These are phyloP conservation scores for Pelargonium australe DNA, from an alignment of 441 rosid species.

Conservation along the genomic window DNA sequence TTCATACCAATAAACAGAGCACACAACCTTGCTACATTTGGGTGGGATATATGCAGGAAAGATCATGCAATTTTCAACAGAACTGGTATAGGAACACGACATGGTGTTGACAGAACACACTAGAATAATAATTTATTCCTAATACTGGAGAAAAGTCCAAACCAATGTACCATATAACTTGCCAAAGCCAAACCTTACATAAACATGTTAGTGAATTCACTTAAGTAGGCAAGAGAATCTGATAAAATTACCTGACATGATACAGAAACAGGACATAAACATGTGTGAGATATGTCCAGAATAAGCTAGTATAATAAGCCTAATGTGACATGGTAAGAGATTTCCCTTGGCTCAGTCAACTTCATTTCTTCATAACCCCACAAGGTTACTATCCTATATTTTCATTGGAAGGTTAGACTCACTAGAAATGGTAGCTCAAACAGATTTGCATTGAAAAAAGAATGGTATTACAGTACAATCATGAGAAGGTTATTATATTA, in stretches of 20 bases:
- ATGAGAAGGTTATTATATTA: conserved; percentile 7
- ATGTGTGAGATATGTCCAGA: not conserved
- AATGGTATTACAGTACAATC: not conserved
- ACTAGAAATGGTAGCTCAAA: not conserved
- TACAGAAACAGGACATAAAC: not conserved
- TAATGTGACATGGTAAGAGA: not conserved
- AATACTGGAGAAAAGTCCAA: not conserved
- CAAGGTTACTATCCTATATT: not conserved
- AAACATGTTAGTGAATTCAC: not conserved
- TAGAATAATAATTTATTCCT: not conserved
- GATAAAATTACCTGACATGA: not conserved
- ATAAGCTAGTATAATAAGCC: not conserved
- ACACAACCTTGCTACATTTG: conserved; percentile 1
- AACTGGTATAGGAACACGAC: not conserved
- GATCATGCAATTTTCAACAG: conserved; percentile 3
- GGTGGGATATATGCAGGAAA: not conserved
- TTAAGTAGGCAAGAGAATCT: not conserved
- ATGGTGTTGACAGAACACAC: not conserved
- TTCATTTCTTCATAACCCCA: not conserved
- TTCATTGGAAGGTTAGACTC: not conserved
- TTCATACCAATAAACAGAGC: not conserved
- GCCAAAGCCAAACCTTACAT: not conserved
- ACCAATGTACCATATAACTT: not conserved
- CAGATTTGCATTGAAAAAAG: not conserved
- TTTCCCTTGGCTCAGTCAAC: not conserved